phyloP scores from a whole-genome alignment of 345 rosid genomes.

The Ceriops tagal region DNA sequence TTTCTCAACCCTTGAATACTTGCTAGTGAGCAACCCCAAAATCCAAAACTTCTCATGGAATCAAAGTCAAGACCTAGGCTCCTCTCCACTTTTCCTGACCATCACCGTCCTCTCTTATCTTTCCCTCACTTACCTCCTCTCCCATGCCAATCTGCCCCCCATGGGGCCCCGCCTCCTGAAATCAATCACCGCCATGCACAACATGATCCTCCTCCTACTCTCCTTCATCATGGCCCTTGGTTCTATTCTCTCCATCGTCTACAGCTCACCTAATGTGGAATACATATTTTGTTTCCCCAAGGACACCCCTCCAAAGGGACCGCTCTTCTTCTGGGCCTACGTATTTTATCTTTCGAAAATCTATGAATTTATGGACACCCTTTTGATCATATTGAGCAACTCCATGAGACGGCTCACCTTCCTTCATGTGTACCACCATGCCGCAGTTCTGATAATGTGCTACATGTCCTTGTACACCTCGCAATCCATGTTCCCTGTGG shows the following conservation, averaged over 20 bases:
- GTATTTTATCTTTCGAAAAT: constrained; percentile 61
- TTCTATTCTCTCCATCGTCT: constrained; percentile 46
- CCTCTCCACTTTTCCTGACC: constrained; percentile 47
- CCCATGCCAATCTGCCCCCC: constrained; percentile 24
- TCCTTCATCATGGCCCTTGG: constrained; percentile 73
- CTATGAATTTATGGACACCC: constrained; percentile 55
- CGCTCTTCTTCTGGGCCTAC: constrained; percentile 64
- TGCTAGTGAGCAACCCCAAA: constrained; percentile 53
- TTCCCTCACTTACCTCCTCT: constrained; percentile 42
- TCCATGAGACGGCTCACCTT: constrained; percentile 48
- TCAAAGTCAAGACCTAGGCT: constrained; percentile 44
- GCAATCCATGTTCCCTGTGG: constrained; percentile 53
- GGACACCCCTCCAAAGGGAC: constrained; percentile 42
- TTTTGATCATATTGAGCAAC: constrained; percentile 44
- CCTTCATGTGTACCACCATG: constrained; percentile 73
- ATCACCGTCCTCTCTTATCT: constrained; percentile 44
- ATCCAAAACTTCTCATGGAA: constrained; percentile 57
- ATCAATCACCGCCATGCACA: constrained; percentile 62
- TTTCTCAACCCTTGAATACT: constrained; percentile 33
- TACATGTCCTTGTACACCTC: constrained; percentile 40
- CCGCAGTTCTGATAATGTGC: constrained; percentile 56
- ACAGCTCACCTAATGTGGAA: constrained; percentile 22
- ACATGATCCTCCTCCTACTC: constrained; percentile 50
- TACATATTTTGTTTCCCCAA: constrained; percentile 46
- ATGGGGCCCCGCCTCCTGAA: constrained; percentile 38